Evolutionary conservation across 805 yeast species (phyloP), one percentile per base, ranked within the genome.

Genomic region (Zygotorulaspora sp.): DNA sequence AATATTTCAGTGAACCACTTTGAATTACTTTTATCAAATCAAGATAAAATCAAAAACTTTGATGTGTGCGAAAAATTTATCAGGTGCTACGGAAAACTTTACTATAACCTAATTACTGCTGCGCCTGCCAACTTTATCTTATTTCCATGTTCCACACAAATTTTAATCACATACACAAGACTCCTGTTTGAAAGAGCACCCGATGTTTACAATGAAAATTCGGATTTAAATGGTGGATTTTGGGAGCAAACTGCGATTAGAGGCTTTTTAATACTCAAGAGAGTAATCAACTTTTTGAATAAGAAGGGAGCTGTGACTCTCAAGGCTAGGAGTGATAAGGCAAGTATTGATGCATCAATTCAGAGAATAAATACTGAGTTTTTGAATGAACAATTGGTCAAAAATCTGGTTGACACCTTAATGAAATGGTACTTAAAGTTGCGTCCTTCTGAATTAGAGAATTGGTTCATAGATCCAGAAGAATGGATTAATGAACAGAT

Each of bases 401-500:
- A 68, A 17, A 71, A 74, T 16, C 58, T 90, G 9, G 73, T 85
- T 9, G 83, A 82, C 43, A 62, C 83, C 29, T 65, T 89, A 23
- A 78, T 88, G 41, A 68, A 72, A 27, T 80, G 81, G 76, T 89
- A 86, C 59, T 67, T 92, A 45, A 74, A 81, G 39, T 61, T 89
- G 32, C 75, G 79, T 41, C 87, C 90, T 0, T 60, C 72, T 1
- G 97, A 89, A 55, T 59, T 90, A 32, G 94, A 84, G 49, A 66
- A 76, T 25, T 92, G 97, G 97, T 57, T 69, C 9, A 59, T 73
- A 12, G 95, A 88, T 43, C 96, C 97, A 0, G 97, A 88, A 57
- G 96, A 87, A 58, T 92, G 95, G 86, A 78, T 84, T 14, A 78
- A 80, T 46, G 95, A 87, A 53, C 95, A 88, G 48, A 65, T 80